Evolutionary conservation across 768 basidiomycete species (phyloP).

Genomic region (Steccherinum ochraceum): DNA sequence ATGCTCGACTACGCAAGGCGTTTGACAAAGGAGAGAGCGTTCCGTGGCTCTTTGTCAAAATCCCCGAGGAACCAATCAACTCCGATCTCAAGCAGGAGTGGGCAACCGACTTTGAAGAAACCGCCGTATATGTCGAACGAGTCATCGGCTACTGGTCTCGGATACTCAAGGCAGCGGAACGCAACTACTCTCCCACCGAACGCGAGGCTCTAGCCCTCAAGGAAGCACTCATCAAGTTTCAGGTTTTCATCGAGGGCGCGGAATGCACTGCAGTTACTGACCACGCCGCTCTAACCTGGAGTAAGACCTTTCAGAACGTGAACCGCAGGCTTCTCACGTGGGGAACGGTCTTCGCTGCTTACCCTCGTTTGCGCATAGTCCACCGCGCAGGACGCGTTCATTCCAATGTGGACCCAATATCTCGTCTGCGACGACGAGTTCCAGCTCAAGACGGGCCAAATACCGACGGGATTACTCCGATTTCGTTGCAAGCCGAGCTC

Average conservation of each 20-base stretch:
- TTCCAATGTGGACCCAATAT: conserved; percentile 35
- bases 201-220: conserved; percentile 16
- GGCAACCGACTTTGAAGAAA: no score
- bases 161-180: conserved; percentile 17
- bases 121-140: conserved; percentile 17
- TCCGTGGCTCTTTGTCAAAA: no score
- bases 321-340: no score
- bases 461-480: no score
- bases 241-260: conserved; percentile 19
- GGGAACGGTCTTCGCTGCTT: no score
- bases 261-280: conserved; percentile 11
- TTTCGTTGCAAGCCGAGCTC: no score
- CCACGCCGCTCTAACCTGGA: no score
- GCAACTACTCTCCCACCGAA: conserved; percentile 21
- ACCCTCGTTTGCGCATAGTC: conserved; percentile 27
- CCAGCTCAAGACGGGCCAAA: no score
- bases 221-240: conserved; percentile 20
- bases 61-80: no score
- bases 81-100: no score
- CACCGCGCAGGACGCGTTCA: conserved; percentile 33
- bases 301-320: no score
- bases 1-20: conserved; percentile 12
- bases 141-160: conserved; percentile 21
- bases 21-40: no score
- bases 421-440: conserved; percentile 25